Base-by-base conservation (phyloP, 495 filamentous ascomycete species). In the Penicillium longicatenatum region DNA sequence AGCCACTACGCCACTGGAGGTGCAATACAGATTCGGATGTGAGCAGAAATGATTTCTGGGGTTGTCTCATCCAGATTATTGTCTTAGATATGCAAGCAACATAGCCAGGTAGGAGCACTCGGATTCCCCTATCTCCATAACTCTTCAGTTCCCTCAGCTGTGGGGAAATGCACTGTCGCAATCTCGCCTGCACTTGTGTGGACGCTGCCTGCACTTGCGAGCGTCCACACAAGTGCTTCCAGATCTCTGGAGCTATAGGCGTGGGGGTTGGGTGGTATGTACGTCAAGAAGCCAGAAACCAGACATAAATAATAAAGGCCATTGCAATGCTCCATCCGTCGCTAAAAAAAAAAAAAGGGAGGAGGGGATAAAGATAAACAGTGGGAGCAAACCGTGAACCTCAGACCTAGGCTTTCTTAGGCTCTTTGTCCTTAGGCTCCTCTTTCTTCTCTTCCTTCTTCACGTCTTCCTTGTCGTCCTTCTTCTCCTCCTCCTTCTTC, bases 261-360 rank as follows among this genome's bases (percentile, higher is more conserved):
- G 54, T 22, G 44, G 45, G 48, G 41, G 43, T 35, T 44, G 39
- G 24, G 41, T 57, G 48, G 52, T 68, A 68, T 68, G 65, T 68
- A 68, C 65, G 63, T 62, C 59, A 58, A 53, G 43, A 62, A 52
- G 46, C 55, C 48, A 51, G 41, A 59, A 51, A 52, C 48, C 41
- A 42, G 12, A 43, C 42, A 53, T 24, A 37, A 56, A 46, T 48
- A 47, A 48, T 41, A 57, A 48, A 57, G 61, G 55, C 59, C 58
- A 52, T 65, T 60, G 64, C 64, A 64, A 69, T 69, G 67, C 67
- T 69, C 64, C 67, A 65, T 67, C 67, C 67, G 59, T 65, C 67
- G 67, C 67, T 69, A 66, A 65, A 63, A 58, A 60, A 56, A 54
- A 49, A 56, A 63, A 35, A 45, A 21, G n/a, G n/a, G n/a, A n/a